These are phyloP conservation scores for Azolla pinnata DNA, from an alignment of 75 land plant genomes.

Conservation along the genomic window DNA sequence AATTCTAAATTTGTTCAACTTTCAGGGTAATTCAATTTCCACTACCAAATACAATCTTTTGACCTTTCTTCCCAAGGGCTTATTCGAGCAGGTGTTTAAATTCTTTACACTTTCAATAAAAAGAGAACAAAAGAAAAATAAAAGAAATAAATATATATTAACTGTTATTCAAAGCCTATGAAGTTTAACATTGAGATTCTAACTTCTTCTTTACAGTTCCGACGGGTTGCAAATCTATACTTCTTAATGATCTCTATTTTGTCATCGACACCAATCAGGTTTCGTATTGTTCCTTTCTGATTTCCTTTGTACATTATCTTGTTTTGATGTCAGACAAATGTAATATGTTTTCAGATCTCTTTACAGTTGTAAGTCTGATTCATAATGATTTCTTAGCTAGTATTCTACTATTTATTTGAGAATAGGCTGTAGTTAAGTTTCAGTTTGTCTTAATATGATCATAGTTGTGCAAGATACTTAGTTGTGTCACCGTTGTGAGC, in stretches of 20 bases:
- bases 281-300: too few relatives aligned
- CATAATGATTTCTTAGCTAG: neutral
- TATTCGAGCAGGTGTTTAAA: conserved; percentile 89
- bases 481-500: too few relatives aligned
- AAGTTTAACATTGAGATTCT: neutral
- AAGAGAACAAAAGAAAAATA: too few relatives aligned
- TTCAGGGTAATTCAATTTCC: conserved; percentile 91
- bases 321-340: too few relatives aligned
- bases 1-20: too few relatives aligned
- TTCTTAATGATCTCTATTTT: conserved; percentile 91
- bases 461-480: too few relatives aligned
- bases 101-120: neutral
- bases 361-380: too few relatives aligned
- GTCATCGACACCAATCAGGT: conserved; percentile 94
- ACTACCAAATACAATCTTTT: conserved; percentile 90
- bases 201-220: conserved; percentile 51
- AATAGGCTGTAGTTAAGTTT: too few relatives aligned
- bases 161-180: neutral
- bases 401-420: too few relatives aligned
- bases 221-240: conserved; percentile 91
- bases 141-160: too few relatives aligned
- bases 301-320: neutral
- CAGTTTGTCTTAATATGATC: too few relatives aligned
- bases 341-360: too few relatives aligned
- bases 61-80: conserved; percentile 90